Percentiles rank a stretch among this genome's conserved stretches.
Conservation (phyloP, 2,329 filamentous ascomycete species). For the Penicillium sp. region DNA sequence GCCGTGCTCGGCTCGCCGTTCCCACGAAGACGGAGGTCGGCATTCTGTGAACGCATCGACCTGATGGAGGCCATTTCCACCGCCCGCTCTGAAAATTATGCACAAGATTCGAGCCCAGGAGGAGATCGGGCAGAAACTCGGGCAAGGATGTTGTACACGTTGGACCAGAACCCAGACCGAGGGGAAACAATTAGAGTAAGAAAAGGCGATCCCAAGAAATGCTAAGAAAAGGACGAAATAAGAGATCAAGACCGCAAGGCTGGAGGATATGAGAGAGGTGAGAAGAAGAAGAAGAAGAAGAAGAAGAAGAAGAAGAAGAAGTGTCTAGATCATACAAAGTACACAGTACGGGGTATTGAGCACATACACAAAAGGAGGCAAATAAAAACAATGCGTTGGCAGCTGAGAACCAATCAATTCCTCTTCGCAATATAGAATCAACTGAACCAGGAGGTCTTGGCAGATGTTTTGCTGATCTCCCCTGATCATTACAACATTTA, state of each 20-base stretch:
- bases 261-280: not conserved
- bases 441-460: too few species aligned
- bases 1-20: conserved; percentile 2
- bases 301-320: not conserved
- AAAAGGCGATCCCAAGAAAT: not conserved
- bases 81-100: too few species aligned
- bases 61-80: conserved; percentile 18
- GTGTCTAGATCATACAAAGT: not conserved
- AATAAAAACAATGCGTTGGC: conserved; percentile 11
- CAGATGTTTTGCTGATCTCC: not conserved
- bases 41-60: conserved; percentile 12
- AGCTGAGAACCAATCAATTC: conserved; percentile 3
- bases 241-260: too few species aligned
- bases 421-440: not conserved
- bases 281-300: not conserved
- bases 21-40: conserved; percentile 1
- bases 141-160: not conserved
- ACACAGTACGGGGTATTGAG: not conserved
- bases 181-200: not conserved
- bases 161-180: not conserved
- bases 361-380: conserved; percentile 7
- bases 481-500: too few species aligned
- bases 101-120: not conserved
- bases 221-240: not conserved
- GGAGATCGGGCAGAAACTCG: not conserved